Evolutionary conservation across 371 early-diverging fungal species (phyloP), one percentile per base, ranked within the genome.

Genomic region (Phascolomyces articulosus): DNA sequence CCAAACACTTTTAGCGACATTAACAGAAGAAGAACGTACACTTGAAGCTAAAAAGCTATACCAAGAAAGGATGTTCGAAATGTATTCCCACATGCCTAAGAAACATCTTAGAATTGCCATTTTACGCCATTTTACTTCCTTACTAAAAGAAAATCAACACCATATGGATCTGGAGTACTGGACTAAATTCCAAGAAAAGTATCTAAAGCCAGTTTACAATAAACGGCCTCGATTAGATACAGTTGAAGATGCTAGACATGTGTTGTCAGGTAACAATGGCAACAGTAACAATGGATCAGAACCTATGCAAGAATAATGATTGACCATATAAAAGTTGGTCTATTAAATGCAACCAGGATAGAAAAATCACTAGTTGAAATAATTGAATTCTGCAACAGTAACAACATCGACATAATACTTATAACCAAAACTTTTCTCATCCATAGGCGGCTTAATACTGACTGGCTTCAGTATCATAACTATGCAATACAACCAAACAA

Each of bases 401-500:
- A 41, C 10, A 26, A 40, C 41, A 58, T 58, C 18, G 59, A 58
- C 41, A 11, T 44, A 40, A 40, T 44, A 27, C 48, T 55, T 27
- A 3, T 55, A 4, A 62, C 62, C 4, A 55, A 62, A 55, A 62
- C 62, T 3, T 40, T 23, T 21, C 55, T 55, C 1, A 23, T 31
- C 13, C 24, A 11, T 6, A 55, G 62, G 15, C 53, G 40, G 24
- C 55, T 62, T 0, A 6, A 38, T 51, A 54, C 55, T 28, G 26
- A 31, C 29, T 62, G 62, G 62, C 29, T 24, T n/a, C 62, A 62
- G 28, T 47, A 54, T 28, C 62, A 62, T 40, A 54, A 18, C 53
- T 62, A 54, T 21, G 54, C 54, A 4, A 21, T 16, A 0, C 21
- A 9, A 38, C 51, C 40, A 1, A 23, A 18, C 24, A 24, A 10